These are phyloP conservation scores for Brassica juncea DNA, from an alignment of 345 rosid genomes.

Conservation along the genomic window DNA sequence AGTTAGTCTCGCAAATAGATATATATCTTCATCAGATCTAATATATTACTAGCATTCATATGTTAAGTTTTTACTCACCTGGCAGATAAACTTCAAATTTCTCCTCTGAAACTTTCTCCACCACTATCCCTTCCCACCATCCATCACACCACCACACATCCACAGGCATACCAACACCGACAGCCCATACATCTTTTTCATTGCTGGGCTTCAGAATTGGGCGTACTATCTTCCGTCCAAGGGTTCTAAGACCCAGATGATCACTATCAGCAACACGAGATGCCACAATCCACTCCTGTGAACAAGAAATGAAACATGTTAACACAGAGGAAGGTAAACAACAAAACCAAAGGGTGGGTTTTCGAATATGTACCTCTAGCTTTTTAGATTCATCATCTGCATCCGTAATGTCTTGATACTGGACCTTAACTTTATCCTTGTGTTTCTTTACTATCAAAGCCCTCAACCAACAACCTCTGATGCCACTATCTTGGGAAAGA, in stretches of 20 bases:
- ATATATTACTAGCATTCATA: not conserved
- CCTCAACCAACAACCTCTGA: constrained; percentile 86
- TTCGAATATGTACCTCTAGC: constrained; percentile 52
- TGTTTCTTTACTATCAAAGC: constrained; percentile 59
- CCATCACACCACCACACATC: constrained; percentile 89
- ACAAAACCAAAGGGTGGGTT: constrained; percentile 3
- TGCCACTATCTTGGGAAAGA: constrained; percentile 80
- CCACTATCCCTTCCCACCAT: constrained; percentile 90
- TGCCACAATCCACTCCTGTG: constrained; percentile 79
- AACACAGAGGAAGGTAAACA: not conserved
- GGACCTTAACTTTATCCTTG: constrained; percentile 78
- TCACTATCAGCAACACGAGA: constrained; percentile 58
- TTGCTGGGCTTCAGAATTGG: constrained; percentile 39
- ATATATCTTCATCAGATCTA: constrained; percentile 4
- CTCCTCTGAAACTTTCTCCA: constrained; percentile 53
- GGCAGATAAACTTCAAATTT: constrained; percentile 63
- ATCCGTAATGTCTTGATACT: constrained; percentile 67
- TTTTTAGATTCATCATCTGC: constrained; percentile 66
- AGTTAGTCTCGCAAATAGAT: not conserved
- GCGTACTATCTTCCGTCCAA: constrained; percentile 59
- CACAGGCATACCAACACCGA: constrained; percentile 59
- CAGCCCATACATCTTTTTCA: constrained; percentile 26
- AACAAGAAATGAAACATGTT: constrained; percentile 9
- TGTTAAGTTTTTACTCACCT: constrained; percentile 50
- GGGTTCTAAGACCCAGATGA: constrained; percentile 48